A percentile compares a stretch with the other conserved stretches of the same genome.
Conservation (phyloP, 139 green algal genomes). For the Parachlorella kessleri region DNA sequence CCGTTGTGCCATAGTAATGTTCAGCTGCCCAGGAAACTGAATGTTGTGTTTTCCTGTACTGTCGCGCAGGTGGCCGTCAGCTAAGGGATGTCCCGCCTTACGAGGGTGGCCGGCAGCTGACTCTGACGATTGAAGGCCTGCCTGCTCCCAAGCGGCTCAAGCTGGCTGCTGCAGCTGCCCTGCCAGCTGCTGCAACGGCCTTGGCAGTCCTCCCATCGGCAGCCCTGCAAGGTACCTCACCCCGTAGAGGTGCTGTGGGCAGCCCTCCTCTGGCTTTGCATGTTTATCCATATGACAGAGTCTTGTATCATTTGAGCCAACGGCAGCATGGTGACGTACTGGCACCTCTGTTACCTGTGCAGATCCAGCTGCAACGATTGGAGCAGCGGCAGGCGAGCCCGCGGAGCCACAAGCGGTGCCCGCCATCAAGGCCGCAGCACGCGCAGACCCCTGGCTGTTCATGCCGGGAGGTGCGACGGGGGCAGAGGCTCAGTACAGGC, state of each 20-base stretch:
- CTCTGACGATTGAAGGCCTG: background rate
- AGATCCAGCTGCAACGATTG: background rate
- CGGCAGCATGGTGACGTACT: too few species aligned
- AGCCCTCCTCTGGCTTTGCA: too few species aligned
- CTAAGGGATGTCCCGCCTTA: conserved; percentile 18
- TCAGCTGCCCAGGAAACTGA: background rate
- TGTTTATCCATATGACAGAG: too few species aligned
- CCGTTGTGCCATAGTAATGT: background rate
- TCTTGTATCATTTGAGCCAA: too few species aligned
- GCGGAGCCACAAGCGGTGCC: background rate
- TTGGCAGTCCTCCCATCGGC: too few species aligned
- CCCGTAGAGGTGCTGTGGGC: too few species aligned
- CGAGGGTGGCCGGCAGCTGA: conserved; percentile 16
- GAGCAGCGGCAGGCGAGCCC: background rate
- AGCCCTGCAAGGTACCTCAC: too few species aligned
- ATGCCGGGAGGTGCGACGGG: background rate
- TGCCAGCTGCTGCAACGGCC: too few species aligned
- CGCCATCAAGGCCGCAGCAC: background rate
- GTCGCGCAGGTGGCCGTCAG: conserved; percentile 6
- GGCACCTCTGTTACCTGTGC: too few species aligned
- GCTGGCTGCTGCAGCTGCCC: background rate
- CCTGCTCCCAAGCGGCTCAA: conserved; percentile 4
- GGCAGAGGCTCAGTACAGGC: background rate
- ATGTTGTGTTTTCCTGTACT: too few species aligned
- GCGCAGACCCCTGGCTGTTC: conserved; percentile 12